Conservation (phyloP, 345 rosid species). For the Citrus trifoliata region DNA sequence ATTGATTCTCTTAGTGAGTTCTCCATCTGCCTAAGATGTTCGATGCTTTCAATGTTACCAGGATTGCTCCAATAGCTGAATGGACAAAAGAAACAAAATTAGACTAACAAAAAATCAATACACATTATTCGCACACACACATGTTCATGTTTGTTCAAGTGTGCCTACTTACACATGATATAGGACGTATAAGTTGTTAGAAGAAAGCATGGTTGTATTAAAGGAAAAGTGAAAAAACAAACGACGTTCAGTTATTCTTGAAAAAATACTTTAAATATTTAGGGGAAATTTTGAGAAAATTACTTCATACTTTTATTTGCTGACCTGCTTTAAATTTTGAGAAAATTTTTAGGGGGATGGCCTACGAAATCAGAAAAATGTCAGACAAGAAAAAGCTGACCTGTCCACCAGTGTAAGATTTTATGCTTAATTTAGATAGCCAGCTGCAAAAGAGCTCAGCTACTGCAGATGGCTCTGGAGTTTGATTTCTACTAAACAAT, state of each 20-base stretch:
- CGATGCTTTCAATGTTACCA: conserved; percentile 60
- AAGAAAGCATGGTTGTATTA: not conserved
- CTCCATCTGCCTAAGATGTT: conserved; percentile 73
- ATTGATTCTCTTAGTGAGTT: conserved; percentile 66
- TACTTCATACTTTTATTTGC: too few relatives aligned
- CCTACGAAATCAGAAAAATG: not conserved
- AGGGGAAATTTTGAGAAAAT: not conserved
- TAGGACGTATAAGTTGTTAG: not conserved
- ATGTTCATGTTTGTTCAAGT: not conserved
- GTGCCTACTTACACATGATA: not conserved
- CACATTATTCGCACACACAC: not conserved
- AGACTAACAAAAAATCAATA: conserved; percentile 3
- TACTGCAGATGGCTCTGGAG: not conserved
- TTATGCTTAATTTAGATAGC: not conserved
- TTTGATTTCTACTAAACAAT: not conserved
- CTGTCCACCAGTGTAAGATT: not conserved
- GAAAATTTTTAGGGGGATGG: not conserved
- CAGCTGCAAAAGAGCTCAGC: not conserved
- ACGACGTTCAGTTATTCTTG: not conserved
- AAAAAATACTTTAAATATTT: not conserved
- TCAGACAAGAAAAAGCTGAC: not conserved
- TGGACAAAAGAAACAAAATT: not conserved
- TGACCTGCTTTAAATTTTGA: not conserved
- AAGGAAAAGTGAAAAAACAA: not conserved
- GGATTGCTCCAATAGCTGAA: conserved; percentile 76